Evolutionary conservation across 306 rosid species (phyloP).

Genomic region (Dalbergia oliveri): DNA sequence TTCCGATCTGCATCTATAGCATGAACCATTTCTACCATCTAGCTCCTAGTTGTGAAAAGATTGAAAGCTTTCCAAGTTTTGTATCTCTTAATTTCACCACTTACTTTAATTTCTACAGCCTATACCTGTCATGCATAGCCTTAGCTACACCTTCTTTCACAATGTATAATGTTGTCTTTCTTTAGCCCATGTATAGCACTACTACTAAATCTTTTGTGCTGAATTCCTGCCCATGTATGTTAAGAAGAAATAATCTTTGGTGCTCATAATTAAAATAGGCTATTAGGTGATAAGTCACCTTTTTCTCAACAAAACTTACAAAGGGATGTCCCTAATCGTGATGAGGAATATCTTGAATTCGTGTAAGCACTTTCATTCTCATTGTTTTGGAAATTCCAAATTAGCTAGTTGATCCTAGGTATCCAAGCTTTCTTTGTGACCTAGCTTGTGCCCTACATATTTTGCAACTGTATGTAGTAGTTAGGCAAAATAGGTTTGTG

Average conservation of each 20-base stretch:
- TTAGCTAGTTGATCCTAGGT: neutral
- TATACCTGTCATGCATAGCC: neutral
- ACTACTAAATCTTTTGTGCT: neutral
- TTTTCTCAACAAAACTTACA: conserved; percentile 85
- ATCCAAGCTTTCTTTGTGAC: neutral
- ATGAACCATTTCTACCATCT: neutral
- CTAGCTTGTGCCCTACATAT: conserved; percentile 8
- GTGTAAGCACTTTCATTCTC: conserved; percentile 54
- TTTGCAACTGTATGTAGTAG: conserved; percentile 3
- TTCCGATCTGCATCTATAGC: neutral
- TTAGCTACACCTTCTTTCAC: neutral
- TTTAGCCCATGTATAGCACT: neutral
- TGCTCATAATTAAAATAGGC: conserved; percentile 49
- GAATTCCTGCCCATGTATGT: conserved; percentile 3
- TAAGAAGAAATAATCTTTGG: conserved; percentile 30
- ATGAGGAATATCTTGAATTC: conserved; percentile 92
- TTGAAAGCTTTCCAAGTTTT: neutral
- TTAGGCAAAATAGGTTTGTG: neutral
- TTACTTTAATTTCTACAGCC: neutral
- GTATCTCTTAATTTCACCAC: neutral
- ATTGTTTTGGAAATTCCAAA: neutral
- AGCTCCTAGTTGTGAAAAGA: neutral
- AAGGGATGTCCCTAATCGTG: conserved; percentile 82
- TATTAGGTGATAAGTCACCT: conserved; percentile 90
- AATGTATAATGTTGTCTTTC: neutral